A percentile compares a stretch with the other conserved stretches of the same genome.
These are phyloP conservation scores for Galerina sulciceps DNA, from an alignment of 768 basidiomycete genomes.

Conservation along the genomic window DNA sequence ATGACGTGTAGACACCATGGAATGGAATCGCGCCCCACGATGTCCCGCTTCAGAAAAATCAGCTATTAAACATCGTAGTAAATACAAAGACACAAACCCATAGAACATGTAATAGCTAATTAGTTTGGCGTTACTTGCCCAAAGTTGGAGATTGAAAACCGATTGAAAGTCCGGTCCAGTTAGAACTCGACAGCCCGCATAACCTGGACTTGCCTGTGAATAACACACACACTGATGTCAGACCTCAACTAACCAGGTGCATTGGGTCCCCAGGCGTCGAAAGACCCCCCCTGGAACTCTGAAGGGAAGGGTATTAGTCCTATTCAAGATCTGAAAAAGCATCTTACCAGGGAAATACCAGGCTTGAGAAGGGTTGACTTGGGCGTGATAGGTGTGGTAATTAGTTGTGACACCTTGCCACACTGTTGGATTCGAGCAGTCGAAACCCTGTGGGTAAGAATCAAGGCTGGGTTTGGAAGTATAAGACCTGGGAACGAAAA, in stretches of 20 bases:
- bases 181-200: slow-evolving; percentile 62
- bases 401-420: slow-evolving; percentile 71
- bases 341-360: slow-evolving; percentile 69
- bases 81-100: slow-evolving; percentile 47
- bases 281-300: slow-evolving; percentile 77
- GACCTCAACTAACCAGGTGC: slow-evolving; percentile 55
- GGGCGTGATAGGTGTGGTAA: slow-evolving; percentile 67
- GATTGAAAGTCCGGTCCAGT: slow-evolving; percentile 78
- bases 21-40: slow-evolving; percentile 85
- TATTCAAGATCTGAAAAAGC: slow-evolving; percentile 8
- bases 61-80: neutral
- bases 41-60: slow-evolving; percentile 61
- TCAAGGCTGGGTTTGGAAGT: slow-evolving; percentile 47
- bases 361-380: slow-evolving; percentile 56
- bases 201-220: slow-evolving; percentile 43
- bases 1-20: slow-evolving; percentile 78
- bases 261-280: slow-evolving; percentile 80
- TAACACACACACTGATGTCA: neutral
- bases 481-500: neutral
- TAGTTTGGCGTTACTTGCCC: slow-evolving; percentile 82
- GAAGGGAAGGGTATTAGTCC: neutral
- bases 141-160: slow-evolving; percentile 79
- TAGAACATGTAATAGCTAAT: slow-evolving; percentile 88
- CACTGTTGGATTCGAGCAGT: slow-evolving; percentile 71
- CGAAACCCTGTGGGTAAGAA: slow-evolving; percentile 78